A percentile compares a stretch with the other conserved stretches of the same genome.
Conservation (phyloP, 257 asterid genomes). For the Petunia axillaris region DNA sequence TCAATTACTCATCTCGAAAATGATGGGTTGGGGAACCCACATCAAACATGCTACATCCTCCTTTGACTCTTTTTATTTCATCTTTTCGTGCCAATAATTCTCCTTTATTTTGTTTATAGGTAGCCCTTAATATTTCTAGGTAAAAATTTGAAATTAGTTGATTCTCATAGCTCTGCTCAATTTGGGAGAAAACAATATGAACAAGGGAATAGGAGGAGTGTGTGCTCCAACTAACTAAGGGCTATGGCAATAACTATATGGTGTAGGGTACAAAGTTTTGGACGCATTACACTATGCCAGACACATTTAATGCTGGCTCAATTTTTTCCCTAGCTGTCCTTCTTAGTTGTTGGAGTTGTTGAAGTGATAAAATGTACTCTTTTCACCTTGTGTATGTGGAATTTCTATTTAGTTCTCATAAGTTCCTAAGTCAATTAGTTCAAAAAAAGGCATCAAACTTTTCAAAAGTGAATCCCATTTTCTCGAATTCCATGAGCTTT, state of each 20-base stretch:
- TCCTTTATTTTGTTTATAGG: background rate
- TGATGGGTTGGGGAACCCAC: too few species aligned
- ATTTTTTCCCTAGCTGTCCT: slow-evolving; percentile 55
- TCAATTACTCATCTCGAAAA: too few species aligned
- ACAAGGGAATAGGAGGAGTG: background rate
- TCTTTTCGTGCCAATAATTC: background rate
- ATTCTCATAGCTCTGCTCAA: background rate
- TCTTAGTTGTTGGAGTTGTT: slow-evolving; percentile 37
- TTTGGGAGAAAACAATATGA: background rate
- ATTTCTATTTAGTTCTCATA: slow-evolving; percentile 4
- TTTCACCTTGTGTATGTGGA: slow-evolving; percentile 20
- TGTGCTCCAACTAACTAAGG: slow-evolving; percentile 32
- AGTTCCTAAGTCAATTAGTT: slow-evolving; percentile 27
- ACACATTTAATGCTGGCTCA: slow-evolving; percentile 58
- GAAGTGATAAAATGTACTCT: background rate
- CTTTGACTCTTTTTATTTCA: background rate
- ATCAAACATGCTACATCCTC: background rate
- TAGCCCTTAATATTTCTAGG: background rate
- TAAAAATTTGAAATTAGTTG: background rate
- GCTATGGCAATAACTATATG: slow-evolving; percentile 35
- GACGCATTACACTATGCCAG: slow-evolving; percentile 55
- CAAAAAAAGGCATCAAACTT: slow-evolving; percentile 19
- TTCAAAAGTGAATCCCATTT: slow-evolving; percentile 27
- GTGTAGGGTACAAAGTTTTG: slow-evolving; percentile 29
- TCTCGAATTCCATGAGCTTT: slow-evolving; percentile 19